Evolutionary conservation across 169 alveolate species (phyloP).

Genomic region (Babesia divergens): DNA sequence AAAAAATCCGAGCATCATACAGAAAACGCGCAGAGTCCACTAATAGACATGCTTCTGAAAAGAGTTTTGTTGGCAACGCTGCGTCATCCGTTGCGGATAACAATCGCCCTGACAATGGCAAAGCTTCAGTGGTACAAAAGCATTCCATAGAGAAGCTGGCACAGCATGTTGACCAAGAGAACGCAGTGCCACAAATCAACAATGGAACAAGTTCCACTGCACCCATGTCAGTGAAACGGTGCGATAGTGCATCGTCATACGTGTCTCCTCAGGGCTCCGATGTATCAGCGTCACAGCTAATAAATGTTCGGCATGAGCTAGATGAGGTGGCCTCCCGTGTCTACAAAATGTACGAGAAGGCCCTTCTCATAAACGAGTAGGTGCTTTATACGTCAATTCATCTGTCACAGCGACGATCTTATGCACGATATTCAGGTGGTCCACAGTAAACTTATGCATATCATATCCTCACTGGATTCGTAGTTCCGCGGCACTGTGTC

Average conservation of each 20-base stretch:
- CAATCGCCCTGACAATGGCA: background rate
- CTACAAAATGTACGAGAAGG: constrained; percentile 1
- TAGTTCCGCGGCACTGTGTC: too few species aligned
- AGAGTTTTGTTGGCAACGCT: background rate
- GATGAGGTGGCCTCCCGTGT: constrained; percentile 9
- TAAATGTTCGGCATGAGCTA: background rate
- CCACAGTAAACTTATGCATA: constrained; percentile 9
- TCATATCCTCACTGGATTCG: constrained; percentile 1
- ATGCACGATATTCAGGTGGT: constrained; percentile 4
- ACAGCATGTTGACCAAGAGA: too few species aligned
- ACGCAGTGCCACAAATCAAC: too few species aligned
- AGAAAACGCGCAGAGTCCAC: background rate
- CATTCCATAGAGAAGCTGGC: too few species aligned
- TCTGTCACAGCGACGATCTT: background rate
- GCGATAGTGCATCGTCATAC: background rate
- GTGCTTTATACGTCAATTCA: background rate
- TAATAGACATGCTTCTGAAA: background rate
- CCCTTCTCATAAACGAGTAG: background rate
- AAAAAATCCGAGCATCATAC: background rate
- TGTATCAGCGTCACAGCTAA: background rate
- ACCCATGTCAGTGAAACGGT: background rate
- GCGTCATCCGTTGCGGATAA: background rate
- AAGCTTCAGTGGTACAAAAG: too few species aligned
- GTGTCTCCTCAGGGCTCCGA: background rate
- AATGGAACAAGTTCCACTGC: background rate